Conservation (phyloP, 1,284 basidiomycete species). For the Retiboletus flavoniger region DNA sequence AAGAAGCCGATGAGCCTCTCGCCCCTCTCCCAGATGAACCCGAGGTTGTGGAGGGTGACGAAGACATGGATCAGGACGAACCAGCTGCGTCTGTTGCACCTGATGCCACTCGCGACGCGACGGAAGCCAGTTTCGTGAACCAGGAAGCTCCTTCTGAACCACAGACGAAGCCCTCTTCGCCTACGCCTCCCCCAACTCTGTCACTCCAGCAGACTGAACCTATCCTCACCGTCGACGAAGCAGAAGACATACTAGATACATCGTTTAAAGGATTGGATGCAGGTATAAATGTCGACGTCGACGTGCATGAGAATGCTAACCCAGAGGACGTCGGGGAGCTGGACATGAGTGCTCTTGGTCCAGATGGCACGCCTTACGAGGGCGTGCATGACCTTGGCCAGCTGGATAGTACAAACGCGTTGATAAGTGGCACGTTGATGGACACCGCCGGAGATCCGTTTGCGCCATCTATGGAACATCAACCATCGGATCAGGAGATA, state of each 20-base stretch:
- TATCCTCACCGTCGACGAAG: conserved; percentile 35
- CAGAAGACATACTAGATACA: conserved; percentile 42
- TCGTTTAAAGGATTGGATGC: conserved; percentile 50
- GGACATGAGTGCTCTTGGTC: conserved; percentile 61
- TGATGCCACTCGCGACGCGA: conserved; percentile 32
- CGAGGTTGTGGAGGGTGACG: conserved; percentile 59
- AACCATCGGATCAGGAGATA: conserved; percentile 13
- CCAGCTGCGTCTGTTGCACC: conserved; percentile 50
- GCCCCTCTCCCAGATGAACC: conserved; percentile 74
- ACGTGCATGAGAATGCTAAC: conserved; percentile 33
- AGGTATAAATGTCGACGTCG: conserved; percentile 37
- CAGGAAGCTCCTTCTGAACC: conserved; percentile 42
- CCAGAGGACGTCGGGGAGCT: conserved; percentile 42
- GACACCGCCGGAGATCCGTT: conserved; percentile 62
- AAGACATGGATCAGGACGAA: conserved; percentile 67
- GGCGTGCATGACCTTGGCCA: conserved; percentile 54
- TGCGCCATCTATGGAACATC: conserved; percentile 27
- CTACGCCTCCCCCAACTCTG: conserved; percentile 53
- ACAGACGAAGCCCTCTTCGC: conserved; percentile 60
- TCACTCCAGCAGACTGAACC: conserved; percentile 37
- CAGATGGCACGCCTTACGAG: conserved; percentile 62
- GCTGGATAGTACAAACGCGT: conserved; percentile 46
- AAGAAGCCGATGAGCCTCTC: conserved; percentile 68
- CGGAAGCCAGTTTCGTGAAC: conserved; percentile 35
- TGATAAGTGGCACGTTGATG: conserved; percentile 63